A percentile compares a stretch with the other conserved stretches of the same genome.
These are phyloP conservation scores for Oryza australiensis DNA, from an alignment of 176 grass and related monocot species.

Conservation along the genomic window DNA sequence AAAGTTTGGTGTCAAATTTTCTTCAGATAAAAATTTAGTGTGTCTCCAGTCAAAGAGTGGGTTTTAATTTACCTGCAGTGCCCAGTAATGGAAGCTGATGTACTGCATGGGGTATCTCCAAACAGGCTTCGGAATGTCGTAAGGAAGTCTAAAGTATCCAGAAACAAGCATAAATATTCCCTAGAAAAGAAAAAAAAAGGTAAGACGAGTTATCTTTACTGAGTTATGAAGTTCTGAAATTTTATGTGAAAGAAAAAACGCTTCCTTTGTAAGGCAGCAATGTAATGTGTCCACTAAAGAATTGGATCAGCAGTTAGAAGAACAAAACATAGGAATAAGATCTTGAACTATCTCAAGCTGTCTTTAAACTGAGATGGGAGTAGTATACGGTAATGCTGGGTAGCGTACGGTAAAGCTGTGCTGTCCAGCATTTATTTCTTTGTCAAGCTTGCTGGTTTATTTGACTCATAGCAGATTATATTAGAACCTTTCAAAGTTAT, in stretches of 20 bases:
- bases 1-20: constrained; percentile 26
- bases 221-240: neutral
- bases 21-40: neutral
- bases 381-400: neutral
- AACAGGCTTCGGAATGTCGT: constrained; percentile 90
- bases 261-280: neutral
- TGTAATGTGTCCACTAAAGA: neutral
- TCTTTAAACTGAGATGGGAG: constrained; percentile 6
- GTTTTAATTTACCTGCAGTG: constrained; percentile 71
- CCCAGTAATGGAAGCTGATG: constrained; percentile 99
- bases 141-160: constrained; percentile 91
- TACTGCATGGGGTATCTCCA: constrained; percentile 99
- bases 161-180: constrained; percentile 99
- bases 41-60: neutral
- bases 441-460: constrained; percentile 18
- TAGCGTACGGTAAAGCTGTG: neutral
- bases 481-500: neutral
- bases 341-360: neutral
- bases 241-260: neutral
- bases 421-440: neutral
- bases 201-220: constrained; percentile 7
- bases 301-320: neutral
- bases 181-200: constrained; percentile 46
- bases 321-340: neutral
- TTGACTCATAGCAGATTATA: neutral